These are phyloP conservation scores for Ogataea wickerhamii DNA, from an alignment of 805 yeast genomes.

Conservation along the genomic window DNA sequence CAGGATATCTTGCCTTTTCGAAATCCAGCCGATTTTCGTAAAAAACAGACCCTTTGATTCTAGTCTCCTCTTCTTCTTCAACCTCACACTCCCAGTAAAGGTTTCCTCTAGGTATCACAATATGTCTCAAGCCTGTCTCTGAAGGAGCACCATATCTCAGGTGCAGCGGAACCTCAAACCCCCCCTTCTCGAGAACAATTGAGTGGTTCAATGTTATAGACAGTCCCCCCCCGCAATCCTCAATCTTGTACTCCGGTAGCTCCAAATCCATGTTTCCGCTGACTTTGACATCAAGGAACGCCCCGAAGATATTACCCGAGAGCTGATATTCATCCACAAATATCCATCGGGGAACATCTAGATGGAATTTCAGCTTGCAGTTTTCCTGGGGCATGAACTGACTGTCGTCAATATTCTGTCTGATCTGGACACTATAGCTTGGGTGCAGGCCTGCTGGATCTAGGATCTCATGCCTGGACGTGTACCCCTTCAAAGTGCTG, in stretches of 20 bases:
- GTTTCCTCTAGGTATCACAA: slow-evolving; percentile 19
- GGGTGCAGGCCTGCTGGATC: slow-evolving; percentile 29
- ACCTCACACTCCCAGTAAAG: slow-evolving; percentile 28
- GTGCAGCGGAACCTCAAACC: slow-evolving; percentile 32
- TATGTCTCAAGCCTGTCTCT: slow-evolving; percentile 3
- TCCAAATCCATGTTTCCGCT: slow-evolving; percentile 30
- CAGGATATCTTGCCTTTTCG: slow-evolving; percentile 12
- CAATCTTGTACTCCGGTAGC: slow-evolving; percentile 27
- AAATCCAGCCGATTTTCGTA: slow-evolving; percentile 21
- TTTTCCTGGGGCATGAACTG: slow-evolving; percentile 6
- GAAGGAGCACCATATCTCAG: slow-evolving; percentile 28
- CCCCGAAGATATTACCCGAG: slow-evolving; percentile 8
- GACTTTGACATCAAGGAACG: slow-evolving; percentile 10
- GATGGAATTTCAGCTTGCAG: slow-evolving; percentile 23
- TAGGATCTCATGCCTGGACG: slow-evolving; percentile 14
- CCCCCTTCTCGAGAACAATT: slow-evolving; percentile 7
- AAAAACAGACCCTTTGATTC: slow-evolving; percentile 20
- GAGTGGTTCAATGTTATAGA: slow-evolving; percentile 18
- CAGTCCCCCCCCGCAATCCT: slow-evolving; percentile 24
- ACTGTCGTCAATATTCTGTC: background rate
- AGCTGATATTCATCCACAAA: slow-evolving; percentile 29
- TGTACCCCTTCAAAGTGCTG: slow-evolving; percentile 13
- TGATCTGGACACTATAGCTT: slow-evolving; percentile 15
- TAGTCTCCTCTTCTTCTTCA: slow-evolving; percentile 7
- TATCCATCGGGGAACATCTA: slow-evolving; percentile 25